A percentile compares a stretch with the other conserved stretches of the same genome.
These are phyloP conservation scores for Malassezia psittaci DNA, from an alignment of 1,284 basidiomycete genomes.

Conservation along the genomic window DNA sequence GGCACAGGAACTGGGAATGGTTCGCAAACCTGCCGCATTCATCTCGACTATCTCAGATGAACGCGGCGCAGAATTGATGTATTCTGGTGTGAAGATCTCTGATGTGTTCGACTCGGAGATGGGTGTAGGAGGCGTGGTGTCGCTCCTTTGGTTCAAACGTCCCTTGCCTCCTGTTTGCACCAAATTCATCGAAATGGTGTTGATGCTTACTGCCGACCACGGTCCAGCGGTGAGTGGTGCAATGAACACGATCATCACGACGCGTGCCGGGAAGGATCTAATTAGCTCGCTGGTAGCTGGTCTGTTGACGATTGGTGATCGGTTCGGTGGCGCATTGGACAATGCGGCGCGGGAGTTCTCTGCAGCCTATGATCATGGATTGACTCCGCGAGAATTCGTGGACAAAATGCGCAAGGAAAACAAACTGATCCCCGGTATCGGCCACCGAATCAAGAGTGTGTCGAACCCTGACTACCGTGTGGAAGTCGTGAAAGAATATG, in stretches of 20 bases:
- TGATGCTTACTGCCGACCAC: slow-evolving; percentile 97
- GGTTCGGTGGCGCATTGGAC: slow-evolving; percentile 98
- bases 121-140: slow-evolving; percentile 92
- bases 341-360: slow-evolving; percentile 89
- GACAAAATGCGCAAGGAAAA: slow-evolving; percentile 90
- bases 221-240: slow-evolving; percentile 62
- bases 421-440: slow-evolving; percentile 96
- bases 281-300: slow-evolving; percentile 93
- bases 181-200: slow-evolving; percentile 88
- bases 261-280: slow-evolving; percentile 95
- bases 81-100: slow-evolving; percentile 97
- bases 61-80: slow-evolving; percentile 93
- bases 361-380: slow-evolving; percentile 69
- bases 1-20: slow-evolving; percentile 91
- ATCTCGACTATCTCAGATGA: slow-evolving; percentile 99
- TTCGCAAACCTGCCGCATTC: slow-evolving; percentile 96
- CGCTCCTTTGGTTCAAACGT: slow-evolving; percentile 94
- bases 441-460: slow-evolving; percentile 95
- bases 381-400: slow-evolving; percentile 93
- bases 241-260: slow-evolving; percentile 99
- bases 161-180: slow-evolving; percentile 52
- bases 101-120: slow-evolving; percentile 61
- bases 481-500: slow-evolving; percentile 94
- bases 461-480: slow-evolving; percentile 58
- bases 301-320: slow-evolving; percentile 91